These are phyloP conservation scores for Letharia lupina DNA, from an alignment of 495 filamentous ascomycete genomes.

Conservation along the genomic window DNA sequence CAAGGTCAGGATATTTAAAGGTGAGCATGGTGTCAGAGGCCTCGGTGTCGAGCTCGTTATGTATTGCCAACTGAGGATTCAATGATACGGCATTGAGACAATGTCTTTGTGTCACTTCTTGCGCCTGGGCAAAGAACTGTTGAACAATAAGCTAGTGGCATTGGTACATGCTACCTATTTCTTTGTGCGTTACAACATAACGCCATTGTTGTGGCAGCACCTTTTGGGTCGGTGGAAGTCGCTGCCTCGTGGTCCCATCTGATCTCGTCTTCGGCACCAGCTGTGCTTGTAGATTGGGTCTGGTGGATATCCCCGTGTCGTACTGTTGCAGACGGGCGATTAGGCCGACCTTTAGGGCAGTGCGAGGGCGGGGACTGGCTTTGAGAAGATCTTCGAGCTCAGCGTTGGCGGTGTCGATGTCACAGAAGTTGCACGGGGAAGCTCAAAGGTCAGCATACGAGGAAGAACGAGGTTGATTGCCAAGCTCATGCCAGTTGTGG, in stretches of 20 bases:
- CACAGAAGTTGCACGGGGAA: background rate
- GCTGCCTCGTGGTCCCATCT: background rate
- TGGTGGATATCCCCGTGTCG: background rate
- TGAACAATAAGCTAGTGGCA: background rate
- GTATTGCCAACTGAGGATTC: background rate
- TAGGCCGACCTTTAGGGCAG: background rate
- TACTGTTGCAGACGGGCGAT: background rate
- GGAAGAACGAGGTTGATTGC: background rate
- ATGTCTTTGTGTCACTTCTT: background rate
- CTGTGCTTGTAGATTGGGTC: no score
- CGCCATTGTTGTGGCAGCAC: background rate
- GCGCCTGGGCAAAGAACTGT: background rate
- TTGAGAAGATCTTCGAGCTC: no score
- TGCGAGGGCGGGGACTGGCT: background rate
- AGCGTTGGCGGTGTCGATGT: background rate
- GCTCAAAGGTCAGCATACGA: background rate
- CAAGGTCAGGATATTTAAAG: background rate
- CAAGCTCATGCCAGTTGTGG: background rate
- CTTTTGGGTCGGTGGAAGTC: background rate
- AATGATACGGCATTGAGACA: background rate
- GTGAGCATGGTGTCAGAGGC: background rate
- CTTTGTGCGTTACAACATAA: background rate
- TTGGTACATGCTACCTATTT: background rate
- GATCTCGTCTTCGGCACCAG: no score
- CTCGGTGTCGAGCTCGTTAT: background rate